phyloP scores from a whole-genome alignment of 345 rosid genomes.

The Cardamine resedifolia region DNA sequence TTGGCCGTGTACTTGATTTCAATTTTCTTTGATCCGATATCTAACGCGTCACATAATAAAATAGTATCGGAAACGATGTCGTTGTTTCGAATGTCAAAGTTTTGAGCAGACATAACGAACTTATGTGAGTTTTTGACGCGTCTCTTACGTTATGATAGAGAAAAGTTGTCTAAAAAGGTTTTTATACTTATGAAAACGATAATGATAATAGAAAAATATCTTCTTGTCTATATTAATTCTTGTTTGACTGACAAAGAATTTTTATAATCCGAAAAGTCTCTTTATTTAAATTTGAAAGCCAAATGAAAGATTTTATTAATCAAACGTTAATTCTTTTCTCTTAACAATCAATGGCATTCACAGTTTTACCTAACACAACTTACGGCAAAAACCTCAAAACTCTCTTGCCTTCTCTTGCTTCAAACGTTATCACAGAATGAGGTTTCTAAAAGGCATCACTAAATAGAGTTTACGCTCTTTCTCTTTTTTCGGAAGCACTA shows the following conservation, averaged over 20 bases:
- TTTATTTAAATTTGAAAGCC: constrained; percentile 4
- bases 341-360: constrained; percentile 29
- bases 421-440: too few species aligned
- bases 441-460: too few species aligned
- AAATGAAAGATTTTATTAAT: constrained; percentile 47
- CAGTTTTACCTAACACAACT: constrained; percentile 7
- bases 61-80: background rate
- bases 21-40: background rate
- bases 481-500: too few species aligned
- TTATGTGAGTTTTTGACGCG: background rate
- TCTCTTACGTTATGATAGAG: background rate
- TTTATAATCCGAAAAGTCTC: constrained; percentile 32
- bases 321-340: constrained; percentile 12
- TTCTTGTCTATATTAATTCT: background rate
- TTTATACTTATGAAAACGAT: constrained; percentile 17
- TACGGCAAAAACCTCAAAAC: constrained; percentile 35
- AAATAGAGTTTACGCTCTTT: too few species aligned
- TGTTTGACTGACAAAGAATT: background rate
- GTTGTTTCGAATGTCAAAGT: background rate
- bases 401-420: too few species aligned
- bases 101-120: background rate
- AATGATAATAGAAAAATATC: constrained; percentile 3
- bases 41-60: background rate
- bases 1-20: background rate
- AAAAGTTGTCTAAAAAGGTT: constrained; percentile 5